Evolutionary conservation across 169 alveolate genomes (phyloP), one percentile per base, ranked within the genome.

Genomic region (Plasmodium berghei): DNA sequence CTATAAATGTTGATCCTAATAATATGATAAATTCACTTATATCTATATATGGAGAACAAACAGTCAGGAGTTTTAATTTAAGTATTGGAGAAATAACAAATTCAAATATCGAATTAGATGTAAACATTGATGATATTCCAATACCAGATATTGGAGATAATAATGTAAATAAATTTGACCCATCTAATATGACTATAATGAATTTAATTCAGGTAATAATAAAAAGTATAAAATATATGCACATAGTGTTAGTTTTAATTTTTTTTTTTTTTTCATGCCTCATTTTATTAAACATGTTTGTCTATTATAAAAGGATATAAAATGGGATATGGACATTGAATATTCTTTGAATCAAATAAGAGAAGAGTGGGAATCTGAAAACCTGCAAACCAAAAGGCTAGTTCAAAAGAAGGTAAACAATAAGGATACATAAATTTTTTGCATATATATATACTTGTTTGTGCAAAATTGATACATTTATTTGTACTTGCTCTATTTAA

Each of bases 241-340:
- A 49, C 18, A 69, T 16, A 18, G 6, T 69, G 61, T 6, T 48
- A 48, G 56, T 48, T 1, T 14, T 48, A 48, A 6, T 1, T 52
- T 12, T 52, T 3, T 5, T 16, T 14, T 16, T 16, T 52, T 52
- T 3, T 4, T 12, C 9, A 49, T 58, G 5, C n/a, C 9, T n/a
- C 34, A 20, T 58, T n/a, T 58, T 22, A 18, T 20, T 58, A 8
- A 3, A 26, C 56, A 34, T 58, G 6, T 22, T 63, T 26, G 52
- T 58, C 16, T 66, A n/a, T 42, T 73, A 42, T 34, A 18, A 18
- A 54, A 80, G 90, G 90, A 80, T 63, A 54, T 80, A 49, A 80
- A 80, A 16, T 80, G 90, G 90, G 90, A 80, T 48, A 59, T 67
- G 83, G 90, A 80, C 34, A 26, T 80, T 14, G 90, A 80, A 70